Evolutionary conservation across 257 asterid genomes (phyloP).

Genomic region (Ligustrum vulgare): DNA sequence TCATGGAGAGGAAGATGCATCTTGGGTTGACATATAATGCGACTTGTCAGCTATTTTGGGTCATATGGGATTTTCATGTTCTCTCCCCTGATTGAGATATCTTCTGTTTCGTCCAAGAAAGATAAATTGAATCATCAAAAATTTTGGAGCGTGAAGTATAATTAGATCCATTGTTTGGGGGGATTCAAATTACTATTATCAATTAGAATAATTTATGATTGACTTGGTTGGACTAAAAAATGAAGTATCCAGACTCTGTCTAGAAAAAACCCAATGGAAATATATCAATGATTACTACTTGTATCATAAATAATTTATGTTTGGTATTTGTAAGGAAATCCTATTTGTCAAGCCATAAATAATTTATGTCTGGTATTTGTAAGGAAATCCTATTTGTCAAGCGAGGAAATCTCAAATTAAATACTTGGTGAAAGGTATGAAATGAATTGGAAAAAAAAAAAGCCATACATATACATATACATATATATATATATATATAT

Average conservation of each 20-base stretch:
- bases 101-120: not conserved
- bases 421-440: too few species aligned
- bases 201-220: conserved; percentile 1
- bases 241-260: not conserved
- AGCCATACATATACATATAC: too few species aligned
- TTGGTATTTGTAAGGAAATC: not conserved
- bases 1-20: not conserved
- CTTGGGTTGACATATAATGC: not conserved
- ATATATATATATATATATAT: too few species aligned
- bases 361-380: too few species aligned
- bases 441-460: too few species aligned
- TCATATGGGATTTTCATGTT: conserved; percentile 2
- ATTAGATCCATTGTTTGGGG: too few species aligned
- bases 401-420: too few species aligned
- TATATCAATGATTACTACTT: conserved; percentile 5
- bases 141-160: too few species aligned
- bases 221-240: conserved; percentile 4
- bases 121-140: not conserved
- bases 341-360: too few species aligned
- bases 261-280: not conserved
- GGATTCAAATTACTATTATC: not conserved
- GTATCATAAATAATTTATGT: not conserved
- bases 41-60: not conserved
- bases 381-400: too few species aligned
- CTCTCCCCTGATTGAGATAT: conserved; percentile 11